Percentiles rank a stretch among this genome's conserved stretches.
These are phyloP conservation scores for Ogataea pini DNA, from an alignment of 805 yeast genomes.

Conservation along the genomic window DNA sequence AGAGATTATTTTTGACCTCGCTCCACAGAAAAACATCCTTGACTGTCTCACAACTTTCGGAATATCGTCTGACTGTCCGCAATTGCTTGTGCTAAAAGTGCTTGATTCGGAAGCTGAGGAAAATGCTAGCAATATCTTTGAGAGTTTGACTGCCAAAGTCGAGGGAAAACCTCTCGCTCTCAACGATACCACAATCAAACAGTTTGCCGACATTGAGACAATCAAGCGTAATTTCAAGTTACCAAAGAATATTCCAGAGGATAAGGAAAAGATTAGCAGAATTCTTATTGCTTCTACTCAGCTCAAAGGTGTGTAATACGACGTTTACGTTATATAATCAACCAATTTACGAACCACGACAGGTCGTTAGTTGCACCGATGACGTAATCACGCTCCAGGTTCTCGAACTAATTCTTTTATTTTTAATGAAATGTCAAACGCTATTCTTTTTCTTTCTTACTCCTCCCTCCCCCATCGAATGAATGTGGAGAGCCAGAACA, in stretches of 20 bases:
- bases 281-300: constrained; percentile 31
- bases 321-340: too few species aligned
- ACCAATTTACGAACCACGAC: neutral
- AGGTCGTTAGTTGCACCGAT: too few species aligned
- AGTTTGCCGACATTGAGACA: constrained; percentile 34
- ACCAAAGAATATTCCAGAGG: constrained; percentile 17
- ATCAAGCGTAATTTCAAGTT: constrained; percentile 32
- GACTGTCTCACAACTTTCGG: constrained; percentile 76
- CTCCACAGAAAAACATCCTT: constrained; percentile 69
- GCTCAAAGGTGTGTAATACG: constrained; percentile 28
- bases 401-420: too few species aligned
- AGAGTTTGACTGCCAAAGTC: constrained; percentile 26
- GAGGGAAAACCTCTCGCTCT: constrained; percentile 39
- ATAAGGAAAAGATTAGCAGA: constrained; percentile 25
- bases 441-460: neutral
- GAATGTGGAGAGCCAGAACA: neutral
- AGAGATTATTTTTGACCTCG: constrained; percentile 66
- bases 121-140: constrained; percentile 6
- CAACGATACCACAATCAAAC: constrained; percentile 34
- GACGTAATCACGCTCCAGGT: neutral
- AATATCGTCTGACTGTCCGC: constrained; percentile 44
- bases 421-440: neutral
- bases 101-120: constrained; percentile 20
- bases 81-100: constrained; percentile 55
- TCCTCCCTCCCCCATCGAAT: neutral